phyloP scores from a whole-genome alignment of 768 basidiomycete species.

The Lactarius quietus region DNA sequence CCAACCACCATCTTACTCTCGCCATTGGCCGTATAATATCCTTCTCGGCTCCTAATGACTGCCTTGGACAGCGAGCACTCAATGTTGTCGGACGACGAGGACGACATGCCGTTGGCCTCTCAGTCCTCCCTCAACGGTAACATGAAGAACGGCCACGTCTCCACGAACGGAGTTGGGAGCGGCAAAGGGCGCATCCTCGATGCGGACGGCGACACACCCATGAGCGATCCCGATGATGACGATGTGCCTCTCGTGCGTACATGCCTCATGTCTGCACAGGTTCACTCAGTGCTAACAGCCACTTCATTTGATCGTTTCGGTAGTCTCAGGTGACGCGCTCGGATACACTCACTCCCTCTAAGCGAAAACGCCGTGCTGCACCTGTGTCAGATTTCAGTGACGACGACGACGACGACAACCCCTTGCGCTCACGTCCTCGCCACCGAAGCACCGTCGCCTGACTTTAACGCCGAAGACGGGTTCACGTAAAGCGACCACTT shows the following conservation, averaged over 20 bases:
- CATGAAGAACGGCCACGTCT: constrained; percentile 40
- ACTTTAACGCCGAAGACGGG: constrained; percentile 42
- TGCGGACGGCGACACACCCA: constrained; percentile 42
- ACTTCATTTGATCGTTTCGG: constrained; percentile 21
- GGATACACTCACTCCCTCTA: constrained; percentile 31
- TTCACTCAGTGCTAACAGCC: neutral
- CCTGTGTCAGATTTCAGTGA: constrained; percentile 37
- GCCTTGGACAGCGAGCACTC: constrained; percentile 36
- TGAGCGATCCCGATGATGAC: constrained; percentile 66
- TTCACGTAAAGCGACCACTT: constrained; percentile 39
- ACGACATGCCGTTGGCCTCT: constrained; percentile 45
- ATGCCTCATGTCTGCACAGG: neutral
- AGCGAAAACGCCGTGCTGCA: constrained; percentile 34
- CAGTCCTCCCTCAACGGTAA: constrained; percentile 33
- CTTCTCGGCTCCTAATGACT: constrained; percentile 5
- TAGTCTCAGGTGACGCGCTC: constrained; percentile 55
- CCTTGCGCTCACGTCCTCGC: constrained; percentile 67
- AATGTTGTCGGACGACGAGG: constrained; percentile 60
- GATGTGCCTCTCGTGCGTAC: constrained; percentile 59
- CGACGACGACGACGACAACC: constrained; percentile 69
- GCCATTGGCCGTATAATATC: neutral
- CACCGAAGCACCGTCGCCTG: constrained; percentile 47
- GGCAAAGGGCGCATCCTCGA: constrained; percentile 40
- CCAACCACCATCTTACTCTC: constrained; percentile 16
- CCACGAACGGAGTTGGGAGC: constrained; percentile 35